These are phyloP conservation scores for Litsea cubeba DNA, from an alignment of 164 flowering plant genomes.

Conservation along the genomic window DNA sequence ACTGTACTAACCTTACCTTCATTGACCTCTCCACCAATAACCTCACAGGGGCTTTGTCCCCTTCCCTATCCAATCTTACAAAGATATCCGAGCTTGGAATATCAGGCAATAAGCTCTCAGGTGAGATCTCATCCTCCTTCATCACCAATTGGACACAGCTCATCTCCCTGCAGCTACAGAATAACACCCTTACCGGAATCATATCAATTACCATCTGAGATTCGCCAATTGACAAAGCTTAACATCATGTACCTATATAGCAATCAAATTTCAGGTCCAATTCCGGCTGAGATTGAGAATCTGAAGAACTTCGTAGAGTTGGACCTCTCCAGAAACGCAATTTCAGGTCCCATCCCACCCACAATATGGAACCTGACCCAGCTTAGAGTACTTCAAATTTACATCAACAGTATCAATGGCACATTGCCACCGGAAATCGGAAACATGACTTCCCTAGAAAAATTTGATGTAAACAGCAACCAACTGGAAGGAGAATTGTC, in stretches of 20 bases:
- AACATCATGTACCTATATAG: constrained; percentile 2
- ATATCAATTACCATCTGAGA: constrained; percentile 28
- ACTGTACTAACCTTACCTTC: constrained; percentile 19
- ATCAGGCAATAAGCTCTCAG: constrained; percentile 15
- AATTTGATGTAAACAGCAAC: constrained; percentile 26
- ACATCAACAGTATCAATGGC: constrained; percentile 33
- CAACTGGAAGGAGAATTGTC: constrained; percentile 38
- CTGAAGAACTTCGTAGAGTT: constrained; percentile 13
- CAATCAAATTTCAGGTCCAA: constrained; percentile 20
- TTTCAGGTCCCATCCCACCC: constrained; percentile 55
- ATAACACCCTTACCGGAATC: constrained; percentile 12
- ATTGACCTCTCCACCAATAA: constrained; percentile 13
- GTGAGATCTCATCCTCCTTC: constrained; percentile 19
- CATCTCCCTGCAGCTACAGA: constrained; percentile 19
- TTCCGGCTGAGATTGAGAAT: constrained; percentile 31
- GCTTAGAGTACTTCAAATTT: constrained; percentile 22
- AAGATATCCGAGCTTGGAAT: constrained; percentile 15
- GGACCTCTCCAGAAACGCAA: constrained; percentile 49
- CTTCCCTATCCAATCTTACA: constrained; percentile 13
- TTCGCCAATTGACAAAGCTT: constrained; percentile 14
- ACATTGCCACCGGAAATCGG: constrained; percentile 37
- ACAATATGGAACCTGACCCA: constrained; percentile 31
- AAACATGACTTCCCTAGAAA: constrained; percentile 14
- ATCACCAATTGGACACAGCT: constrained; percentile 28
- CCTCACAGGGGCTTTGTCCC: constrained; percentile 21